Evolutionary conservation across 2,329 filamentous ascomycete species (phyloP).

Genomic region (Colletotrichum spaethianum): DNA sequence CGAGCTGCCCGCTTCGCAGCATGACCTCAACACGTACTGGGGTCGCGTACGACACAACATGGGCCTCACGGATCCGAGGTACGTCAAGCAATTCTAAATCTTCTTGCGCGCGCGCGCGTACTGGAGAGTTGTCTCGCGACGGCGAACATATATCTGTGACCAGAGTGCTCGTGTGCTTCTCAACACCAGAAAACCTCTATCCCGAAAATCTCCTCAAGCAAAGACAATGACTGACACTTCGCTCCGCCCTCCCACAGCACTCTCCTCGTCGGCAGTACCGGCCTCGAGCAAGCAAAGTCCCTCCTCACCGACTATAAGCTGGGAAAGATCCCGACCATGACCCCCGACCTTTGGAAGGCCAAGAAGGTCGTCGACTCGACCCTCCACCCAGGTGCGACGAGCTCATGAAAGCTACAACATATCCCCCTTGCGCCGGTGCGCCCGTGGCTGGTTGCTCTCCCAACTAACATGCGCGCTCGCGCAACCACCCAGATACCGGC

Average conservation of each 20-base stretch:
- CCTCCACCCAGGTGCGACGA: constrained; percentile 84
- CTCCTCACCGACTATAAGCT: constrained; percentile 89
- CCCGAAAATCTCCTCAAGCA: not conserved
- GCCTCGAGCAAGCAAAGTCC: constrained; percentile 88
- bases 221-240: constrained; percentile 13
- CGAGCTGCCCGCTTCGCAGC: constrained; percentile 91
- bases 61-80: constrained; percentile 96
- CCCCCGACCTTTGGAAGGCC: constrained; percentile 90
- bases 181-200: not conserved
- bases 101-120: not conserved
- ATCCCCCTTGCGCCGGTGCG: not conserved
- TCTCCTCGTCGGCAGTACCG: constrained; percentile 81
- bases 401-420: not conserved
- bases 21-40: constrained; percentile 95
- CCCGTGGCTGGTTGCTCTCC: not conserved
- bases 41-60: constrained; percentile 92
- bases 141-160: not conserved
- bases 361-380: constrained; percentile 99
- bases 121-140: not conserved
- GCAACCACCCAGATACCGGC: constrained; percentile 80
- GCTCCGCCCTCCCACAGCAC: constrained; percentile 71
- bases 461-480: constrained; percentile 33
- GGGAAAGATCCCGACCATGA: constrained; percentile 85
- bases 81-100: constrained; percentile 57
- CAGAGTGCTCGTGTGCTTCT: not conserved